phyloP scores from a whole-genome alignment of 768 basidiomycete species.

The Suillus cothurnatus region DNA sequence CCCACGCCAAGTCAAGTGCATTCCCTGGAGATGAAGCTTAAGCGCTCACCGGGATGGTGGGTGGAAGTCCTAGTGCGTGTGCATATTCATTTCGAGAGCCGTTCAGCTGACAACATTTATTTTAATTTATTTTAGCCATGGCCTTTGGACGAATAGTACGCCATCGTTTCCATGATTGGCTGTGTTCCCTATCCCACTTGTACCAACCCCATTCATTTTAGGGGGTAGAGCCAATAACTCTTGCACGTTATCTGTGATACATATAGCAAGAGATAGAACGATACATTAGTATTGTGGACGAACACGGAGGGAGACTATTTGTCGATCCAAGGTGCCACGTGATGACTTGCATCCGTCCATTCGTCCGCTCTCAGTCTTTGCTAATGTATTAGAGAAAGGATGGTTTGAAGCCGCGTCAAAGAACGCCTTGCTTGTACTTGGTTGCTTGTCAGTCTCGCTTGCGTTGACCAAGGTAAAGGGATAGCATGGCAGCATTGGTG shows the following conservation, averaged over 20 bases:
- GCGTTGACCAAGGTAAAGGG: not conserved
- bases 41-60: constrained; percentile 4
- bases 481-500: not conserved
- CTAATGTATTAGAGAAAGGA: not conserved
- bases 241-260: not conserved
- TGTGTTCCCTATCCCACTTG: not conserved
- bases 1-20: not conserved
- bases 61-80: not conserved
- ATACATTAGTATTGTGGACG: not conserved
- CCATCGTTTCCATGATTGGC: not conserved
- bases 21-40: not conserved
- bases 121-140: not conserved
- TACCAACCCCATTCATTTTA: not conserved
- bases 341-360: not conserved
- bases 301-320: not conserved
- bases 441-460: not conserved
- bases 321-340: not conserved
- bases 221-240: not conserved
- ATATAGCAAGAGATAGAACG: not conserved
- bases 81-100: not conserved
- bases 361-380: not conserved
- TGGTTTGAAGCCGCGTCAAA: not conserved
- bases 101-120: not conserved
- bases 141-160: not conserved
- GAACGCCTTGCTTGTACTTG: not conserved